These are phyloP conservation scores for Cajanus cajan DNA, from an alignment of 306 rosid species.

Conservation along the genomic window DNA sequence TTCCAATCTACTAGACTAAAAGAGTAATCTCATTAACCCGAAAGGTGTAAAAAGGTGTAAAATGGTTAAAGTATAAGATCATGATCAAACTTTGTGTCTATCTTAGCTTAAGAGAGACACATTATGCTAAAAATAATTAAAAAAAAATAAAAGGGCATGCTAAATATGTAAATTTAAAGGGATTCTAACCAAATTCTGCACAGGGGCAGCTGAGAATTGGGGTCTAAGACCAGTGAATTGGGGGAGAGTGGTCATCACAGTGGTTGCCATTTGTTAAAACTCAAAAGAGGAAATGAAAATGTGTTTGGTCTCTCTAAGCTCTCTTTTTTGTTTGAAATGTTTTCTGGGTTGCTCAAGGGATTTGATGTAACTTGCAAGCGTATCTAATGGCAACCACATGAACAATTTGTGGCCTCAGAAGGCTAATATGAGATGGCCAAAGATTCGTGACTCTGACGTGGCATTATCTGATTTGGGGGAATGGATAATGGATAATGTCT, in stretches of 20 bases:
- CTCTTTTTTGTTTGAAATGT: neutral
- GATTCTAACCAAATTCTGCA: conserved; percentile 51
- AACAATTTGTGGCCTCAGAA: conserved; percentile 66
- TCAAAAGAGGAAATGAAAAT: conserved; percentile 5
- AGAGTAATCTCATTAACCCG: no score
- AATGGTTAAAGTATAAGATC: neutral
- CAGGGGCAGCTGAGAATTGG: conserved; percentile 51
- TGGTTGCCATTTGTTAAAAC: conserved; percentile 59
- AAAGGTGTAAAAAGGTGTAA: no score
- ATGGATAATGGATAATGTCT: conserved; percentile 59
- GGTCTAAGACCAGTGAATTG: conserved; percentile 81
- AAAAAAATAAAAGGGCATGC: neutral
- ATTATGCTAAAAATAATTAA: no score
- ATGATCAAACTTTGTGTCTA: neutral
- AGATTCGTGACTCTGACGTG: conserved; percentile 63
- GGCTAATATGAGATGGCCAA: conserved; percentile 50
- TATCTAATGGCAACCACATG: conserved; percentile 49
- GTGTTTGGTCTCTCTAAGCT: neutral
- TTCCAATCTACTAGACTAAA: no score
- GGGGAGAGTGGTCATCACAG: conserved; percentile 68
- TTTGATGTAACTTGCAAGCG: conserved; percentile 21
- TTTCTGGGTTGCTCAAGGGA: conserved; percentile 5
- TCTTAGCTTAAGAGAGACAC: no score
- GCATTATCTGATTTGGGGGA: conserved; percentile 55
- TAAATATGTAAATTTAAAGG: neutral